Base-by-base conservation (phyloP, 192 early-diverging fungal genomes). In the Backusella psychrophila region DNA sequence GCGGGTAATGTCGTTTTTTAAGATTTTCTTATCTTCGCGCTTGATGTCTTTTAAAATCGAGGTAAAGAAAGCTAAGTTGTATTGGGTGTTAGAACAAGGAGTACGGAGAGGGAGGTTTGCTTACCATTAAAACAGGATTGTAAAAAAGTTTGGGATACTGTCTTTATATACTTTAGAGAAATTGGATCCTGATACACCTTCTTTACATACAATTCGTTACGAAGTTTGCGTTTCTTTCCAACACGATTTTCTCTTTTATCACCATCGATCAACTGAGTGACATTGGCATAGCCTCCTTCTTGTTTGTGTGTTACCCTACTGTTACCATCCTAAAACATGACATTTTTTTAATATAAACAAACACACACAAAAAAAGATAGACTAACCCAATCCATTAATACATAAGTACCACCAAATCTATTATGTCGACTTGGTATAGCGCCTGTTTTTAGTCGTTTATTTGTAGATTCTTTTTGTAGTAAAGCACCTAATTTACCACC, bases 351-450 rank as follows among this genome's bases (percentile, higher is more conserved):
- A 74, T 52, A 35, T n/a, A 35, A 14, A 49, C 9, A 8, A 52
- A 42, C 7, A 39, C 33, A 29, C 35, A 23, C 31, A 34, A 56
- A 38, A 9, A 34, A 46, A 34, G 6, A 68, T 9, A 35, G 11
- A 35, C 41, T 41, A 72, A 85, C 84, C 80, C 76, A 66, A 14
- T 85, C 81, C 39, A 82, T 66, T 1, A 91, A 81, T 4, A 87
- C 85, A 66, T 88, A 91, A 21, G 89, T 87, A n/a, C 91, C 89
- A 36, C 92, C 90, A 81, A 93, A 93, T 71, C 89, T 79, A 34
- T 88, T 88, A 63, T 93, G 92, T 34, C 92, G 79, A 59, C 66
- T 76, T 36, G 86, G 73, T 65, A 74, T 82, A 19, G 14, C 35
- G 5, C 67, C 56, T 17, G 73, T 66, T 65, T 49, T 75, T 4